phyloP scores from a whole-genome alignment of 1,284 basidiomycete genomes.

The Rhodotorula sp. region DNA sequence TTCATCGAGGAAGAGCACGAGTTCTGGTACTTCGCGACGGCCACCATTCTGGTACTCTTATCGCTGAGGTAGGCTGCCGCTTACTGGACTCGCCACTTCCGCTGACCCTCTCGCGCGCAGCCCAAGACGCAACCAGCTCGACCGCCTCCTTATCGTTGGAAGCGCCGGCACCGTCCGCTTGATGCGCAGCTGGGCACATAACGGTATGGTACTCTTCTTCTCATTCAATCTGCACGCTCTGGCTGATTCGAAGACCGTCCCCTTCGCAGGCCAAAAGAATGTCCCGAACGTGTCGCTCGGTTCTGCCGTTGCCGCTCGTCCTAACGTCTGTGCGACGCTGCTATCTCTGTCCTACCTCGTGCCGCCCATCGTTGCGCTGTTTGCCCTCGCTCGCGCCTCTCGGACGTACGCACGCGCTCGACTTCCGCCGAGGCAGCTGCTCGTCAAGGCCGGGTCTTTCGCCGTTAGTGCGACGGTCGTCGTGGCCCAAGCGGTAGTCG shows the following conservation, averaged over 20 bases:
- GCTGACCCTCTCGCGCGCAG: background rate
- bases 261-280: slow-evolving; percentile 31
- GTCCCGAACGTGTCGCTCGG: slow-evolving; percentile 23
- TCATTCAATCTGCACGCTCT: too few relatives aligned
- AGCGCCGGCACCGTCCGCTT: slow-evolving; percentile 20
- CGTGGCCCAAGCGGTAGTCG: background rate
- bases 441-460: slow-evolving; percentile 14
- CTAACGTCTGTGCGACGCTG: background rate
- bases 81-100: too few relatives aligned
- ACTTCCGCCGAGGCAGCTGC: background rate
- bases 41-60: slow-evolving; percentile 7
- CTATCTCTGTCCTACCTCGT: background rate
- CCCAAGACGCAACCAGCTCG: background rate
- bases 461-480: slow-evolving; percentile 9
- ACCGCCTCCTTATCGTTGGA: slow-evolving; percentile 1
- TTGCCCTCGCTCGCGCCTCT: background rate
- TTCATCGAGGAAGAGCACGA: slow-evolving; percentile 46
- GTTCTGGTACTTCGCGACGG: slow-evolving; percentile 36
- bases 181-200: slow-evolving; percentile 39
- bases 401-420: background rate
- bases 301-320: background rate
- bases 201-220: too few relatives aligned
- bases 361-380: background rate
- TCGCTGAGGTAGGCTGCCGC: background rate
- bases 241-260: background rate